A percentile compares a stretch with the other conserved stretches of the same genome.
Evolutionary conservation across 352 stramenopile species (phyloP).

Genomic region (Saprolegnia diclina): DNA sequence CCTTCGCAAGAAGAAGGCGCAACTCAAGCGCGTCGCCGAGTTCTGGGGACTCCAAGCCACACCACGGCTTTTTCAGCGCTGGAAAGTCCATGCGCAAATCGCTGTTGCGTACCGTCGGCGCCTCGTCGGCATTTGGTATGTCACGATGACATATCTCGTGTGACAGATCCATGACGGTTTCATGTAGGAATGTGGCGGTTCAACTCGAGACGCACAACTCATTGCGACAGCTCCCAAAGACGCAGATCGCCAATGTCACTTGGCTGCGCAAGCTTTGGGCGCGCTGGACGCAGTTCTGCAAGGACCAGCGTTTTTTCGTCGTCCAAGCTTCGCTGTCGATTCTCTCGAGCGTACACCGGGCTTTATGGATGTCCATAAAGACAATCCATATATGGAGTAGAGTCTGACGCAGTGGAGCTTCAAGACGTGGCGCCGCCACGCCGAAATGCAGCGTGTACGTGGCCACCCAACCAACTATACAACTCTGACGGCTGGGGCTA

Average conservation of each 20-base stretch:
- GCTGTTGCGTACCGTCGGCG: conserved; percentile 34
- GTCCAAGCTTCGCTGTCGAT: conserved; percentile 48
- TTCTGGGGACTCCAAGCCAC: conserved; percentile 69
- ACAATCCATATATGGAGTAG: conserved; percentile 32
- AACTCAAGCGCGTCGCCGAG: conserved; percentile 49
- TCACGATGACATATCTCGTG: conserved; percentile 23
- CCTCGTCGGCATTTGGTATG: conserved; percentile 59
- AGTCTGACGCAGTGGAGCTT: conserved; percentile 62
- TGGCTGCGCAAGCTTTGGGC: conserved; percentile 44
- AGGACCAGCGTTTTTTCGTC: conserved; percentile 57
- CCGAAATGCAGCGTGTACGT: conserved; percentile 33
- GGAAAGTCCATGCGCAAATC: conserved; percentile 33
- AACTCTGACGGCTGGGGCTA: neutral
- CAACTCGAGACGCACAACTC: conserved; percentile 71
- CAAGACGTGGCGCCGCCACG: conserved; percentile 52
- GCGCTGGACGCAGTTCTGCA: conserved; percentile 49
- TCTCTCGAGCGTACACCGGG: neutral
- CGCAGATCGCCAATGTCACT: conserved; percentile 38
- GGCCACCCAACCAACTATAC: conserved; percentile 20
- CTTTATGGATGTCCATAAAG: neutral
- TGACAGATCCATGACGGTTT: neutral
- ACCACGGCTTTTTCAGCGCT: conserved; percentile 52
- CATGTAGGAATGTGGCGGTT: conserved; percentile 28
- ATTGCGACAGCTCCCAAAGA: conserved; percentile 39
- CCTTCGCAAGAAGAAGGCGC: conserved; percentile 37